A percentile compares a stretch with the other conserved stretches of the same genome.
phyloP scores from a whole-genome alignment of 2,329 filamentous ascomycete genomes.

The Aspergillus terreus region DNA sequence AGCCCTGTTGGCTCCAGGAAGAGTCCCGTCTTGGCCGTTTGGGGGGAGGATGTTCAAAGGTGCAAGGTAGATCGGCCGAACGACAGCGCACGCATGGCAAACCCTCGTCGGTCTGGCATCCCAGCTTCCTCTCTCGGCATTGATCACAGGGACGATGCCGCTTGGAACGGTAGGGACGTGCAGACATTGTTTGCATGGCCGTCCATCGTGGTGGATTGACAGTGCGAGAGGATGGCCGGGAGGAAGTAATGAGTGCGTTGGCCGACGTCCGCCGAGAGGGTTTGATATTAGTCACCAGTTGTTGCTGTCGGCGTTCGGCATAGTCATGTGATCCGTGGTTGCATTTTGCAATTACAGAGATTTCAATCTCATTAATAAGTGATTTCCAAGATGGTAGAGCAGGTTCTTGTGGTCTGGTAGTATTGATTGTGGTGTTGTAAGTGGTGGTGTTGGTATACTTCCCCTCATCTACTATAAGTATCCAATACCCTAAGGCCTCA shows the following conservation, averaged over 20 bases:
- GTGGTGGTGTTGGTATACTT: too few species aligned
- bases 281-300: too few species aligned
- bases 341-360: neutral
- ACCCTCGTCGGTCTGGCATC: conserved; percentile 23
- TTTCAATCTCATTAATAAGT: neutral
- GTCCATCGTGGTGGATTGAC: neutral
- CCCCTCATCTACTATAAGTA: too few species aligned
- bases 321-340: too few species aligned
- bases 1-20: conserved; percentile 8
- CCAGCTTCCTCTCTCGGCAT: conserved; percentile 30
- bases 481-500: too few species aligned
- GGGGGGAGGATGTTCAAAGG: conserved; percentile 21
- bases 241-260: neutral
- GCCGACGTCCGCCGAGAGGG: too few species aligned
- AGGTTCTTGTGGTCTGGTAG: too few species aligned
- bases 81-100: conserved; percentile 24
- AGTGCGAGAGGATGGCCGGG: neutral
- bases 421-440: too few species aligned
- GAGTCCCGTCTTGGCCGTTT: conserved; percentile 16
- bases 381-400: neutral
- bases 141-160: conserved; percentile 31
- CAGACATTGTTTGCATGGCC: conserved; percentile 10
- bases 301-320: neutral
- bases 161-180: conserved; percentile 31
- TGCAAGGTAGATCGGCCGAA: conserved; percentile 21